Percentiles rank a stretch among this genome's conserved stretches.
These are phyloP conservation scores for Macadamia tetraphylla DNA, from an alignment of 164 flowering plant species.

Conservation along the genomic window DNA sequence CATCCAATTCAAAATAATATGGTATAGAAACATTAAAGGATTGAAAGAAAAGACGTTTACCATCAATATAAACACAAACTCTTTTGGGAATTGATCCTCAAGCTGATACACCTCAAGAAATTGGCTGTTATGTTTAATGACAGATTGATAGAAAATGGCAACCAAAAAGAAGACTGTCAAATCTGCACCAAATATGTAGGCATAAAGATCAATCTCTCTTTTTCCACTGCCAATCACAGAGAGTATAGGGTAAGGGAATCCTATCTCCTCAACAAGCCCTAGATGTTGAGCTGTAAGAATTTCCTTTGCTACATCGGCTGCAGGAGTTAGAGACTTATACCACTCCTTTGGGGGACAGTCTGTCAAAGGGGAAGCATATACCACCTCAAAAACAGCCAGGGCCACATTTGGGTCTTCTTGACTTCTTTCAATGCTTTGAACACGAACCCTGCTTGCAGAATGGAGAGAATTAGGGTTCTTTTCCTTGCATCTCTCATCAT, in stretches of 20 bases:
- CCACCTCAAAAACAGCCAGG: conserved; percentile 87
- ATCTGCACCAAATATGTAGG: conserved; percentile 95
- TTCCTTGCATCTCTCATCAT: conserved; percentile 64
- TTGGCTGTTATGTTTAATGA: conserved; percentile 77
- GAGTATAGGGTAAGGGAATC: conserved; percentile 74
- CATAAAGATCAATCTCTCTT: conserved; percentile 93
- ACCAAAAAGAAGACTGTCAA: conserved; percentile 86
- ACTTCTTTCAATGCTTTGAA: conserved; percentile 95
- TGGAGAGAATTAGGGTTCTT: conserved; percentile 40
- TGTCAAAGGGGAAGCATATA: conserved; percentile 59
- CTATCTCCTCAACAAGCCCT: conserved; percentile 55
- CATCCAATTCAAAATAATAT: too few species aligned
- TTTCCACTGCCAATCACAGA: conserved; percentile 95
- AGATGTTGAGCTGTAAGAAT: conserved; percentile 45
- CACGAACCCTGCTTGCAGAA: conserved; percentile 65
- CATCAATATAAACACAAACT: conserved; percentile 79
- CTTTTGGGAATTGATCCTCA: conserved; percentile 98
- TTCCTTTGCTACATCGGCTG: conserved; percentile 85
- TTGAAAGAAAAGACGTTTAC: conserved; percentile 29
- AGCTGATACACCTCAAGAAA: conserved; percentile 95
- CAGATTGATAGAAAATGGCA: conserved; percentile 82
- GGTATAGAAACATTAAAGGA: too few species aligned
- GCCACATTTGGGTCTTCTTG: conserved; percentile 63
- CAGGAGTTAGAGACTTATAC: conserved; percentile 79
- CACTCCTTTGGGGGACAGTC: conserved; percentile 52